Evolutionary conservation across 352 stramenopile species (phyloP), one percentile per base, ranked within the genome.

Genomic region (Globisporangium carolinianum): DNA sequence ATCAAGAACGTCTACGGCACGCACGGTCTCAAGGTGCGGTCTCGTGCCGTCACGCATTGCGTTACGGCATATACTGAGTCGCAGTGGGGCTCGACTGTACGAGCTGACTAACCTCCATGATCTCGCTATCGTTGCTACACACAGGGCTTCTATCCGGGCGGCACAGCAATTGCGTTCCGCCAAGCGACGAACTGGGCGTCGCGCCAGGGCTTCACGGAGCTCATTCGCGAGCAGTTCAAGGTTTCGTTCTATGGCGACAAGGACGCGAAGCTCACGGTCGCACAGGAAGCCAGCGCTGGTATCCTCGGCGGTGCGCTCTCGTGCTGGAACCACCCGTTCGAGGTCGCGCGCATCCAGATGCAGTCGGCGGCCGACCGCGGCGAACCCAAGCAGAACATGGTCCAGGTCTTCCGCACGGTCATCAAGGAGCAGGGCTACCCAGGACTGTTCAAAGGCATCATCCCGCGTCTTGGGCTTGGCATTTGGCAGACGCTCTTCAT

Each of bases 401-500:
- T 94, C 39, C 83, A 95, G 63, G 86, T 95, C 47, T 94, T 96
- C 71, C 80, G 82, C 60, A 81, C 80, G 5, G 86, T 96, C 17
- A 55, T 95, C 54, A 86, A 85, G 72, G 82, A 94, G 66, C 80
- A 95, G 65, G 87, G 87, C 49, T 73, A 79, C 47, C 71, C 62
- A 1, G 87, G 87, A 3, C 82, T 96, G 46, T 96, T 96, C 71
- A 96, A 96, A 69, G 87, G 87, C 61, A 94, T 96, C 62, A 85
- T 96, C 58, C 87, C 87, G 39, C 83, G 87, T 41, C 71, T 95
- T 46, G 76, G 83, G 4, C 76, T 95, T 10, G 85, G 83, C 53
- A 92, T 96, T 58, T 96, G 86, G 86, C 87, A 96, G 72, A 96
- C 87, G 64, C 77, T 96, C 47, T 96, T 96, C 64, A 96, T 96